Evolutionary conservation across 768 basidiomycete species (phyloP), one percentile per base, ranked within the genome.

Genomic region (Serendipita indica): DNA sequence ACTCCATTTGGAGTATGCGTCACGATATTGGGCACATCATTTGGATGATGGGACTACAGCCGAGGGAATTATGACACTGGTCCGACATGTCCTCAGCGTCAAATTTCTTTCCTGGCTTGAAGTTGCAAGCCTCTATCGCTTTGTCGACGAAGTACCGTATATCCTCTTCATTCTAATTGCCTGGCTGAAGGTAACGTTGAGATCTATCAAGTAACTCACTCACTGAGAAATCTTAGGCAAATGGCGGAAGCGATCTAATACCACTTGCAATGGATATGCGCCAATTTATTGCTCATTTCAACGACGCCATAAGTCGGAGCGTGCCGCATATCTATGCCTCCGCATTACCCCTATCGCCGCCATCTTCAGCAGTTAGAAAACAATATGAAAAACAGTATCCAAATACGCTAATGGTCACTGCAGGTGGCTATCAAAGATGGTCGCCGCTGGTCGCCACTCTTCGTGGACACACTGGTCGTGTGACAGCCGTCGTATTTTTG

Each of bases 271-370:
- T 7, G 7, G 49, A 54, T 30, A 54, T 54, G 49, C 49, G 5
- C 3, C 3, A 30, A 28, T 30, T 60, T 35, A 54, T 49, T 5
- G 39, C 3, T 33, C 14, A 32, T 56, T 60, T 60, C 35, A 25
- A 16, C 46, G 32, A 16, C n/a, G 18, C 39, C 6, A 58, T 60
- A 28, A 13, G 16, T 14, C 57, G 57, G 37, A 60, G 59, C 35
- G 46, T 46, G 2, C 59, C 59, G 5, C 59, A 60, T 34, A 49
- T 60, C 3, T 60, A 60, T 27, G 28, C 57, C 27, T 60, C 59
- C 6, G 54, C 59, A 18, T 13, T 69, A 12, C 64, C 67, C 33
- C 66, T 69, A 52, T 34, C 62, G 28, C 67, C 65, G 22, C 18
- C 6, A 28, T 6, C 20, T 16, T 32, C 30, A 6, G 20, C 3